These are phyloP conservation scores for Claviceps lovelessii DNA, from an alignment of 2,329 filamentous ascomycete species.

Conservation along the genomic window DNA sequence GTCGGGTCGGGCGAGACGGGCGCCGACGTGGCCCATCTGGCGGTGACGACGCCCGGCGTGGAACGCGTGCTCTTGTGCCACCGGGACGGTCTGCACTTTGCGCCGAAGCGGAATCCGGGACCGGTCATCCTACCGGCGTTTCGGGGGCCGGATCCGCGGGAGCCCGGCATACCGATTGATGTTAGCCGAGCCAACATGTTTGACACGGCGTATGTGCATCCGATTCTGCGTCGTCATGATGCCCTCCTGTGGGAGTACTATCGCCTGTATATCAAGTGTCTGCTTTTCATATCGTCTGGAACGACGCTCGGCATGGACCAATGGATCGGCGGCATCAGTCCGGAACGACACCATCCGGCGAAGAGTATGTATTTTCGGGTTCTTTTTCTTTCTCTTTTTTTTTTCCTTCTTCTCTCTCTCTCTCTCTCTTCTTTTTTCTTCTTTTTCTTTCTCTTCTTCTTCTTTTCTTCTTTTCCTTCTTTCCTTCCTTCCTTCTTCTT, in stretches of 20 bases:
- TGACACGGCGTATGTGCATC: slow-evolving; percentile 31
- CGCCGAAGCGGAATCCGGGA: slow-evolving; percentile 14
- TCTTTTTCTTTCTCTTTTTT: no score
- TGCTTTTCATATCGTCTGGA: slow-evolving; percentile 20
- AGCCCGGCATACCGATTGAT: slow-evolving; percentile 27
- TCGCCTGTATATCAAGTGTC: slow-evolving; percentile 23
- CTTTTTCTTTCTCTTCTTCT: no score
- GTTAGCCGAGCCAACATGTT: slow-evolving; percentile 28
- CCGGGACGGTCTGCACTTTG: slow-evolving; percentile 26
- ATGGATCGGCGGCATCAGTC: slow-evolving; percentile 24
- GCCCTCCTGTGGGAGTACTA: slow-evolving; percentile 27
- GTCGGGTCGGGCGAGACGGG: slow-evolving; percentile 30
- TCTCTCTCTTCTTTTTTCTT: no score
- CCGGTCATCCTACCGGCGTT: slow-evolving; percentile 9
- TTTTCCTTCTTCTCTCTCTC: neutral
- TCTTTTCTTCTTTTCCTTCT: neutral
- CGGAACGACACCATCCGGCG: slow-evolving; percentile 16
- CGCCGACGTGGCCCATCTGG: slow-evolving; percentile 27
- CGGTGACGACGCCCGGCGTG: slow-evolving; percentile 23
- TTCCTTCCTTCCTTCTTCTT: neutral
- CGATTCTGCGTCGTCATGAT: slow-evolving; percentile 21
- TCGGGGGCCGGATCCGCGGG: slow-evolving; percentile 4
- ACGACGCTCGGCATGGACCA: slow-evolving; percentile 26
- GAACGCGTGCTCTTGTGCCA: slow-evolving; percentile 27
- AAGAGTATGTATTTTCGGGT: slow-evolving; percentile 8